A percentile compares a stretch with the other conserved stretches of the same genome.
Evolutionary conservation across 371 early-diverging fungal genomes (phyloP).

Genomic region (Haplosporangium sp.): DNA sequence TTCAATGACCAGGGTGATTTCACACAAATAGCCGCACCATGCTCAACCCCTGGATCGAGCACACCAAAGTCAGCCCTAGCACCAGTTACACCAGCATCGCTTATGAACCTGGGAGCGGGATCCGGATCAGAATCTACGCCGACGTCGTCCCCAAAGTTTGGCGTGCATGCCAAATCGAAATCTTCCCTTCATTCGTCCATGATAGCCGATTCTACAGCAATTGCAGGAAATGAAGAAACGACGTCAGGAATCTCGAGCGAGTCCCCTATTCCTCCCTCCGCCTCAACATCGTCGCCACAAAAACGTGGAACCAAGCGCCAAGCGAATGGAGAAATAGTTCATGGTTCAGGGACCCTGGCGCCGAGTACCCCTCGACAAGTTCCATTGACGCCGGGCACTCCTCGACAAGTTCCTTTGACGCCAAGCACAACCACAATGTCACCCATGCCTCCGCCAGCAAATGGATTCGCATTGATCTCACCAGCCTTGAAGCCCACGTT

Average conservation of each 20-base stretch:
- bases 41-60: neutral
- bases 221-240: neutral
- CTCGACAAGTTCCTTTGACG: constrained; percentile 25
- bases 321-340: constrained; percentile 19
- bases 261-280: neutral
- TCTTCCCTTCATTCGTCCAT: neutral
- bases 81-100: constrained; percentile 76
- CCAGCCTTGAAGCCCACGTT: constrained; percentile 49
- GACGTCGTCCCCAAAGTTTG: constrained; percentile 49
- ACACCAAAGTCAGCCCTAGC: constrained; percentile 58
- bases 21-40: neutral
- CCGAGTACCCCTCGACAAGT: constrained; percentile 38
- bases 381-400: constrained; percentile 23
- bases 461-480: constrained; percentile 45
- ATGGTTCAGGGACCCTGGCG: constrained; percentile 31
- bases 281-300: constrained; percentile 15
- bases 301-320: constrained; percentile 46
- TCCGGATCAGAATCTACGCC: constrained; percentile 42
- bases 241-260: neutral
- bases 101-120: constrained; percentile 72
- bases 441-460: constrained; percentile 51
- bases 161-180: constrained; percentile 30
- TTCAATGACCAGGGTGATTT: constrained; percentile 7
- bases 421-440: constrained; percentile 24
- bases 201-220: neutral